Evolutionary conservation across 306 rosid species (phyloP), one percentile per base, ranked within the genome.

Genomic region (Cicer judaicum): DNA sequence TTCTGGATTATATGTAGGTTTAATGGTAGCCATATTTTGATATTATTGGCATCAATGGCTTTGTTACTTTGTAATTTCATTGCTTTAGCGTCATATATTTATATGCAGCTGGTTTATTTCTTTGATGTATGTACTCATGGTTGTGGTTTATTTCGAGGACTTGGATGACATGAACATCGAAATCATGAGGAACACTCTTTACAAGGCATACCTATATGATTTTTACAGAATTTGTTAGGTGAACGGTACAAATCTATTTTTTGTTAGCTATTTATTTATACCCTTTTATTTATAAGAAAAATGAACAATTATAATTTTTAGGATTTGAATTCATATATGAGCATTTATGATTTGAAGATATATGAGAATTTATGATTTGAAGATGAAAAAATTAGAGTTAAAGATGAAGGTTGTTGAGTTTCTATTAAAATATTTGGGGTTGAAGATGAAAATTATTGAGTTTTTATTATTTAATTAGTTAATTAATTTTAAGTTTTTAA

Each of bases 141-240:
- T 73, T 44, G 8, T 81, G 11, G 41, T 50, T 53, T 65, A 41
- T 79, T 42, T 61, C 1, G 67, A 93, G 98, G 98, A 91, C 83
- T 86, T 91, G 92, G 98, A 94, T 87, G 98, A 91, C 84, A 94
- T 94, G 96, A 94, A 94, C 85, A 91, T 91, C 56, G 97, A 94
- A 83, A 94, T 94, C 50, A 94, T 91, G 98, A 88, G 98, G 84
- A 94, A 94, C 81, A 94, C 98, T 68, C 92, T 94, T 71, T 91
- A 94, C 85, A 94, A 90, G 92, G 98, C 98, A 71, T 94, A 94
- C 85, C 95, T 91, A 94, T 18, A 18, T 86, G 98, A 94, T 76
- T 94, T 94, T 68, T 94, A 90, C 88, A 85, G 81, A 87, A 91
- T 94, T 78, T 94, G 98, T 84, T 95, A 85, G 94, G 98, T 94